Evolutionary conservation across 179 eudicot species (phyloP).

Genomic region (Pouteria campechiana): DNA sequence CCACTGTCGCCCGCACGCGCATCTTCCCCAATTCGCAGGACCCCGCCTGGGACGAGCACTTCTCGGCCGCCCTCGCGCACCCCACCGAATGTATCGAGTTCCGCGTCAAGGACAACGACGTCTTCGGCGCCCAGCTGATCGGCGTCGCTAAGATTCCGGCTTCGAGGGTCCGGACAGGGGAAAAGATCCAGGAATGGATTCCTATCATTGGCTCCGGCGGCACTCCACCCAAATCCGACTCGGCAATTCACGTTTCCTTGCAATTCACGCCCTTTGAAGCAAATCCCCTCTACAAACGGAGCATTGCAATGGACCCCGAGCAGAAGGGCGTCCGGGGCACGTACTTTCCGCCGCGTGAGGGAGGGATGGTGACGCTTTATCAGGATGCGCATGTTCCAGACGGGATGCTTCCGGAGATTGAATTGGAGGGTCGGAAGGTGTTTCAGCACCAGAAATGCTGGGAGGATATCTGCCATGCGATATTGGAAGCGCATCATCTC

Average conservation of each 20-base stretch:
- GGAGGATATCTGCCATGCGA: constrained; percentile 90
- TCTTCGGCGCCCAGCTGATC: constrained; percentile 72
- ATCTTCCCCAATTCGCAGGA: constrained; percentile 54
- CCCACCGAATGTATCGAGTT: constrained; percentile 42
- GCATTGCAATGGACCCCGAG: constrained; percentile 28
- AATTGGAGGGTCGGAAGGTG: constrained; percentile 31
- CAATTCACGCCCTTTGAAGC: constrained; percentile 28
- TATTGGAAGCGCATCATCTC: constrained; percentile 83
- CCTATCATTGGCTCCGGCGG: constrained; percentile 34
- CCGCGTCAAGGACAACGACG: constrained; percentile 69
- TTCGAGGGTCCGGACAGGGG: constrained; percentile 30
- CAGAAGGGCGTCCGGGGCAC: constrained; percentile 39
- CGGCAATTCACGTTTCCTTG: constrained; percentile 37
- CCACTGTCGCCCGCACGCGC: constrained; percentile 79
- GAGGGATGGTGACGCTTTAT: constrained; percentile 43
- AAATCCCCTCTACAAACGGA: constrained; percentile 21
- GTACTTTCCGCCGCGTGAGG: constrained; percentile 64
- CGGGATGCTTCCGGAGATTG: constrained; percentile 39
- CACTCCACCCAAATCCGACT: constrained; percentile 45
- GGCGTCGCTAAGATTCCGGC: constrained; percentile 54
- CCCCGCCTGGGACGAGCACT: constrained; percentile 62
- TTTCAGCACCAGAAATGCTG: constrained; percentile 54
- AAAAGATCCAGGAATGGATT: constrained; percentile 53
- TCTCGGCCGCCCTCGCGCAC: constrained; percentile 62
- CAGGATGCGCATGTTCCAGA: constrained; percentile 72